phyloP scores from a whole-genome alignment of 805 yeast genomes.

The Metschnikowia lachancei region DNA sequence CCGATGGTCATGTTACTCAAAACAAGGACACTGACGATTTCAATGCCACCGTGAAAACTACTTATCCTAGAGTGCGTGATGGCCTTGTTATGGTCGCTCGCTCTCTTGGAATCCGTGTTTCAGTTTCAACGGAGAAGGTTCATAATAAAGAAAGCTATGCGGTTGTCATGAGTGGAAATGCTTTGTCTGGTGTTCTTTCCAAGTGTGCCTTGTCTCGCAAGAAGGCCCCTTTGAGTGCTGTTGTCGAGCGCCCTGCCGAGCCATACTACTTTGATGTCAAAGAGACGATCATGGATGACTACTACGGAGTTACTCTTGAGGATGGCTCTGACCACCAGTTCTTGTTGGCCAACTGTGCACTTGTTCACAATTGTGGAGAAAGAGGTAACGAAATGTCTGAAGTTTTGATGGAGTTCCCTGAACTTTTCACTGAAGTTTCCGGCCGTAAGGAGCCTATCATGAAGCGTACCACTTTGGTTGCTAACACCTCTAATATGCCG shows the following conservation, averaged over 20 bases:
- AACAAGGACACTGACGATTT: neutral
- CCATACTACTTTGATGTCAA: conserved; percentile 3
- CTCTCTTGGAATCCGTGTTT: conserved; percentile 9
- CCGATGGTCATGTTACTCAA: conserved; percentile 2
- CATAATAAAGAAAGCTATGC: neutral
- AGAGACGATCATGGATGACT: conserved; percentile 4
- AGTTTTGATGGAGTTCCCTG: conserved; percentile 99
- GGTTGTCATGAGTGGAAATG: conserved; percentile 5
- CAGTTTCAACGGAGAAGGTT: neutral
- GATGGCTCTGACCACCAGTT: conserved; percentile 11
- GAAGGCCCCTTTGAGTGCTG: neutral
- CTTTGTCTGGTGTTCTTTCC: conserved; percentile 7
- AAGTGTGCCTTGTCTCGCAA: conserved; percentile 5
- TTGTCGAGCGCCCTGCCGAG: conserved; percentile 1
- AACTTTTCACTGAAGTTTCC: conserved; percentile 81
- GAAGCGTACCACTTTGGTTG: conserved; percentile 99
- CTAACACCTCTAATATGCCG: conserved; percentile 99
- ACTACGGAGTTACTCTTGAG: conserved; percentile 10
- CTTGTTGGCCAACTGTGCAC: conserved; percentile 11
- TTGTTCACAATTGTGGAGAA: conserved; percentile 58
- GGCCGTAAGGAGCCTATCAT: conserved; percentile 98
- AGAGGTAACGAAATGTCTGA: conserved; percentile 99
- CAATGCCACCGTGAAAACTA: conserved; percentile 3
- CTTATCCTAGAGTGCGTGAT: neutral
- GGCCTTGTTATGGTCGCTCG: conserved; percentile 8